Conservation (phyloP, 176 grass and related monocot species). For the Pontederia crassipes region DNA sequence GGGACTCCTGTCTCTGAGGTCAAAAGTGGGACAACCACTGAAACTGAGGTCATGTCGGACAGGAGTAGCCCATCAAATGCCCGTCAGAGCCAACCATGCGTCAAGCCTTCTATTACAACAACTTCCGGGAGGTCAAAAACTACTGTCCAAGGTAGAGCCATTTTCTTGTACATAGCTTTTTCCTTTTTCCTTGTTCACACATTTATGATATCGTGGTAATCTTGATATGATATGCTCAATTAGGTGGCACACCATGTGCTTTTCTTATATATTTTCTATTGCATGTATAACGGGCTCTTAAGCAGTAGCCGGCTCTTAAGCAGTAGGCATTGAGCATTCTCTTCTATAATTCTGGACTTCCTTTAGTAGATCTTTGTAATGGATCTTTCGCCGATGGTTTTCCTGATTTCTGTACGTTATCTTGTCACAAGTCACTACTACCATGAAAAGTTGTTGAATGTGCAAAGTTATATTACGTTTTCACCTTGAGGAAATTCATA, state of each 20-base stretch:
- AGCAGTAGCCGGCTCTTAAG: no score
- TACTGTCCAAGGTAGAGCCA: constrained; percentile 24
- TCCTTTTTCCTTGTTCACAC: background rate
- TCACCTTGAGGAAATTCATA: no score
- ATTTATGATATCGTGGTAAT: background rate
- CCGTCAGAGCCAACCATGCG: constrained; percentile 14
- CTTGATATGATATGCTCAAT: background rate
- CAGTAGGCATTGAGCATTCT: no score
- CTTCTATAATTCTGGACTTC: no score
- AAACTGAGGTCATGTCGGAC: constrained; percentile 18
- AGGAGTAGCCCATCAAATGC: constrained; percentile 16
- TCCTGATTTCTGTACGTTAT: no score
- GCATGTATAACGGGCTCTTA: no score
- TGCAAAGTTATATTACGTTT: no score
- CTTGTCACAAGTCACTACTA: no score
- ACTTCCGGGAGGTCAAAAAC: constrained; percentile 25
- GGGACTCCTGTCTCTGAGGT: constrained; percentile 24
- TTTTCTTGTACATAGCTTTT: background rate
- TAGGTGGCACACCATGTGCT: background rate
- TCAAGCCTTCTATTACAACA: constrained; percentile 31
- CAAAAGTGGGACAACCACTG: constrained; percentile 26
- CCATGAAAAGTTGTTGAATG: no score
- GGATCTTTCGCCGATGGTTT: no score
- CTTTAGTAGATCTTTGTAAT: no score
- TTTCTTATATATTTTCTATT: no score